Percentiles rank a stretch among this genome's conserved stretches.
phyloP scores from a whole-genome alignment of 805 yeast genomes.

The Wickerhamomyces alni region DNA sequence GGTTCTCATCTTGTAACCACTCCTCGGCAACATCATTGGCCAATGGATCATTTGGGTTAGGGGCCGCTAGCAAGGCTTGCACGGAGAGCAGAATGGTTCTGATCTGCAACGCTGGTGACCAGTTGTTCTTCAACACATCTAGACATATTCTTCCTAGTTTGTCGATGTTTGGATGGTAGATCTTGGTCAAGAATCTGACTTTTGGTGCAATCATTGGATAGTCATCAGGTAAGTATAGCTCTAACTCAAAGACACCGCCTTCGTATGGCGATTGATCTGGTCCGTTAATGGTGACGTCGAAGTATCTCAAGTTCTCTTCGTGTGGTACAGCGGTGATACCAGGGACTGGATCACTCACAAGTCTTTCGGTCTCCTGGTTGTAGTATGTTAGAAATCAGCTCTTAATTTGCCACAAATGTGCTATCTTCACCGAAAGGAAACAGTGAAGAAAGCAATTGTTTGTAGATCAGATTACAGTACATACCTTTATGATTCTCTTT shows the following conservation, averaged over 20 bases:
- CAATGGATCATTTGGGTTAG: slow-evolving; percentile 96
- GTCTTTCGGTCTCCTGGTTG: slow-evolving; percentile 77
- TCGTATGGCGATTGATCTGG: slow-evolving; percentile 92
- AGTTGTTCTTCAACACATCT: slow-evolving; percentile 88
- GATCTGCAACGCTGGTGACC: slow-evolving; percentile 98
- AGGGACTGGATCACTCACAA: slow-evolving; percentile 92
- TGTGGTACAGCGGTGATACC: slow-evolving; percentile 92
- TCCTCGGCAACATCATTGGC: slow-evolving; percentile 97
- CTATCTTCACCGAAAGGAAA: too few species aligned
- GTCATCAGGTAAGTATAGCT: slow-evolving; percentile 89
- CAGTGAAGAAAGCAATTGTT: background rate
- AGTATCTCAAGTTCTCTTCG: slow-evolving; percentile 89
- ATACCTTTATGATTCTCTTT: slow-evolving; percentile 82
- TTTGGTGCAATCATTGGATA: slow-evolving; percentile 98
- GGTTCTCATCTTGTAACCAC: slow-evolving; percentile 82
- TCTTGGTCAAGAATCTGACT: slow-evolving; percentile 86
- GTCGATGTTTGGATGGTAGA: slow-evolving; percentile 96
- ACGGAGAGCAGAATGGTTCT: slow-evolving; percentile 86
- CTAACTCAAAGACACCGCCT: slow-evolving; percentile 74
- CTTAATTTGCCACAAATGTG: background rate
- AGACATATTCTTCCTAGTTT: slow-evolving; percentile 91
- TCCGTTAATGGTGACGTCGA: slow-evolving; percentile 87
- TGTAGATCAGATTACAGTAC: slow-evolving; percentile 16
- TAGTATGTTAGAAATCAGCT: background rate
- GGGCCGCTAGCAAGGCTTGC: slow-evolving; percentile 91